These are phyloP conservation scores for Candida palmyrensis DNA, from an alignment of 805 yeast genomes.

Conservation along the genomic window DNA sequence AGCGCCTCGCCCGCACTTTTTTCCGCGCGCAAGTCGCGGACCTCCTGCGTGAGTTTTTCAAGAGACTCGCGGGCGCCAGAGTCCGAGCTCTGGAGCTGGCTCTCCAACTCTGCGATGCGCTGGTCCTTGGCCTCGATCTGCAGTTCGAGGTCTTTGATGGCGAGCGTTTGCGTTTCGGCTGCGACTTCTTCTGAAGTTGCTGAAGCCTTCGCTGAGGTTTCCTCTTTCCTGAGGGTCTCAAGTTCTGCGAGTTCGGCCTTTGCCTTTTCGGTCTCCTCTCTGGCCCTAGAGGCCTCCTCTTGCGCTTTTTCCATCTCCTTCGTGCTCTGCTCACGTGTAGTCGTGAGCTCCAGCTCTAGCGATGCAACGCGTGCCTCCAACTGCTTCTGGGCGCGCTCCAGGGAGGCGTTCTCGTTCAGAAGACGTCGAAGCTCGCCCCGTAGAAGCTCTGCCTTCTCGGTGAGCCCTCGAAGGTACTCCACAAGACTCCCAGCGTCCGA, in stretches of 20 bases:
- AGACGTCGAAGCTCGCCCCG: conserved; percentile 59
- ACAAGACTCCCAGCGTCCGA: conserved; percentile 66
- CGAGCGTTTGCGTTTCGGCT: no score
- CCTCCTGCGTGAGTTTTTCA: no score
- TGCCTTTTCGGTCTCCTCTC: not conserved
- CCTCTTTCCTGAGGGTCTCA: conserved; percentile 6
- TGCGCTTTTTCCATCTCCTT: not conserved
- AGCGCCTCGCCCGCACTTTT: conserved; percentile 8
- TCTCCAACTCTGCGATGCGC: no score
- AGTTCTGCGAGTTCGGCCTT: conserved; percentile 1
- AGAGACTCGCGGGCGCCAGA: no score
- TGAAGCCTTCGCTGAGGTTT: conserved; percentile 7
- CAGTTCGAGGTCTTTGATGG: conserved; percentile 1
- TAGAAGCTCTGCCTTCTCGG: conserved; percentile 54
- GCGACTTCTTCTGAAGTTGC: conserved; percentile 13
- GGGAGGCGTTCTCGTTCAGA: conserved; percentile 21
- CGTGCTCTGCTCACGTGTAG: not conserved
- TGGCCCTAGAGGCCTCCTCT: not conserved
- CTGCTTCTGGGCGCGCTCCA: conserved; percentile 12
- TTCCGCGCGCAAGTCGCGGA: no score
- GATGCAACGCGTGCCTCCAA: not conserved
- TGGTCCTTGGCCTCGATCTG: no score
- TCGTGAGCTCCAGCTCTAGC: not conserved
- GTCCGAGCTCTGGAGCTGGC: no score
- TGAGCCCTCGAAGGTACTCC: conserved; percentile 62